Evolutionary conservation across 2,329 filamentous ascomycete genomes (phyloP), one percentile per base, ranked within the genome.

Genomic region (Clarireedia homoeocarpa): DNA sequence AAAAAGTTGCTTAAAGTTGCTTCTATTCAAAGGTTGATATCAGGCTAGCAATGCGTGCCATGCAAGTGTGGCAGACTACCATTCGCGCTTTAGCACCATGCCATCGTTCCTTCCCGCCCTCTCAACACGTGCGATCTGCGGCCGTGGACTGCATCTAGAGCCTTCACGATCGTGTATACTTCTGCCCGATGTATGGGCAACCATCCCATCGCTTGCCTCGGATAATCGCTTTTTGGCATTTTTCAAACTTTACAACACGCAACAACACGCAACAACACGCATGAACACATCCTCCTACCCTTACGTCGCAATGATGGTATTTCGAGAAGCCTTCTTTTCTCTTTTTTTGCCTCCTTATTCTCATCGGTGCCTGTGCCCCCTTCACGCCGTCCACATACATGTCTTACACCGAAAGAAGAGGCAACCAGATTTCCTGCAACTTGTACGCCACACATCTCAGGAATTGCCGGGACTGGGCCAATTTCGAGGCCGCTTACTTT

Each of bases 351-450:
- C 20, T 20, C 20, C 20, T 30, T 30, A 7, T 30, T 30, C 27
- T 30, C 6, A 53, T 53, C 51, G 17, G 12, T 24, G 34, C 45
- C 27, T 48, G 12, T 24, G 34, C 45, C 27, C 48, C 44, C n/a
- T 54, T 49, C 52, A 46, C 40, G 45, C 23, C 48, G 44, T 49
- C 24, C 34, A 53, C 24, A 38, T n/a, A n/a, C n/a, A 38, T 55
- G 38, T 55, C 46, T 50, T 26, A 55, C 53, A 30, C 46, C 36
- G 49, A 27, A n/a, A n/a, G 34, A 45, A 55, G 53, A 55, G 53
- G 53, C 46, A 47, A 50, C 53, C 53, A 55, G 53, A 55, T 55
- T 47, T 55, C 40, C 34, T 55, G 53, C 53, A 55, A 36, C 24
- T 55, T 26, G 15, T 36, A 46, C 50, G 46, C 46, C 53, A 50